Base-by-base conservation (phyloP, 2,329 filamentous ascomycete genomes). In the Drechslera avenae region DNA sequence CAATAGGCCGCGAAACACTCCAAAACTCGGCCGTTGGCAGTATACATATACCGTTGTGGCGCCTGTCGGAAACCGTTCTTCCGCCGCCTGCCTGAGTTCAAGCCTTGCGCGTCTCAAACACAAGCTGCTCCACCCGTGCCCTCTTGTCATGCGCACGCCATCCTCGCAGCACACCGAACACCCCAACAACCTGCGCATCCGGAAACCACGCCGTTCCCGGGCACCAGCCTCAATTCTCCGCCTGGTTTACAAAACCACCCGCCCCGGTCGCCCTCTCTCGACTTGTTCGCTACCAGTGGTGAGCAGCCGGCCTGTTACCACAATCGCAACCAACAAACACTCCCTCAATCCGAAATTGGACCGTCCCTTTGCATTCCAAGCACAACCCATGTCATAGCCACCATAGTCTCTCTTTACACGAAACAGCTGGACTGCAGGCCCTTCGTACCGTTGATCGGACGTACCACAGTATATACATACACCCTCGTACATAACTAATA, bases 261-360 rank as follows among this genome's bases (percentile, higher is more conserved):
- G 37, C 58, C 64, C 60, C 56, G 66, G 63, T 68, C 67, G 50
- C 61, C 68, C 66, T 54, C 59, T 67, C 54, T 7, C 39, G 50
- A 51, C 56, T 53, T 53, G 46, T 54, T 64, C 53, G 50, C 56
- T 57, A 64, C 56, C 56, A 62, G 69, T 69, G 68, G 67, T 72
- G 63, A 61, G 62, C 71, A 73, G 71, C 71, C 49, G 71, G 71
- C 52, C 71, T 73, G 71, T 73, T 59, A 69, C 68, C 65, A 71
- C 64, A 35, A 54, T 54, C 48, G 51, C 55, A 21, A 54, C 43
- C 45, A 26, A 26, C 23, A 4, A 26, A 54, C 57, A 34, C 53
- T 54, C 53, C 50, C 53, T 54, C 19, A 10, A 26, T 12, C 34
- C 34, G 21, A 39, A 26, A 39, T 39, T 39, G 21, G 21, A 13